Percentiles rank a stretch among this genome's conserved stretches.
Evolutionary conservation across 2,329 filamentous ascomycete species (phyloP).

Genomic region (Celoporthe dispersa): DNA sequence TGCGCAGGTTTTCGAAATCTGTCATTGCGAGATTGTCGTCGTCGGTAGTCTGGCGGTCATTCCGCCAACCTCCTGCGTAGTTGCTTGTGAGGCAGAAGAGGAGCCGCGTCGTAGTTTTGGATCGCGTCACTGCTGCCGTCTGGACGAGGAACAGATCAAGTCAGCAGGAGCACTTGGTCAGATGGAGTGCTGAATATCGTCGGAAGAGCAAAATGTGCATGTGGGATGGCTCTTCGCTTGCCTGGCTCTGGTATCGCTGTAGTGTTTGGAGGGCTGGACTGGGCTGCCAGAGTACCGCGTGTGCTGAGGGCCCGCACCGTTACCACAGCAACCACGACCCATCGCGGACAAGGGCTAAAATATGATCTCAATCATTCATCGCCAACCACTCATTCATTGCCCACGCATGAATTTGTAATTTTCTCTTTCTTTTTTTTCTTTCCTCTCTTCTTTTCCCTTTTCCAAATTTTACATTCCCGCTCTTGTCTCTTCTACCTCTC

Average conservation of each 20-base stretch:
- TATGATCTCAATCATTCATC: not conserved
- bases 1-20: slow-evolving; percentile 65
- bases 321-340: slow-evolving; percentile 17
- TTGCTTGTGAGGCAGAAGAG: too few relatives aligned
- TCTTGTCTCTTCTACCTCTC: not conserved
- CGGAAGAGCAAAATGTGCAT: slow-evolving; percentile 7
- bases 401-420: slow-evolving; percentile 22
- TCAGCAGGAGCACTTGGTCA: too few relatives aligned
- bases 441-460: too few relatives aligned
- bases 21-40: slow-evolving; percentile 47
- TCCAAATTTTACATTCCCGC: slow-evolving; percentile 12
- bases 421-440: not conserved
- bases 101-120: too few relatives aligned
- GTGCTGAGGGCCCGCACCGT: slow-evolving; percentile 14
- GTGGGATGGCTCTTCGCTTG: slow-evolving; percentile 16
- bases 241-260: not conserved
- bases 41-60: slow-evolving; percentile 18
- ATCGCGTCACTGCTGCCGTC: too few relatives aligned
- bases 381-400: not conserved
- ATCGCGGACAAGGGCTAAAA: not conserved
- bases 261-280: slow-evolving; percentile 20
- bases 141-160: too few relatives aligned
- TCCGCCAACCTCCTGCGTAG: not conserved
- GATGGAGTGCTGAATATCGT: not conserved
- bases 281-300: slow-evolving; percentile 8